Evolutionary conservation across 805 yeast genomes (phyloP).

Genomic region (Metschnikowia lochheadii): DNA sequence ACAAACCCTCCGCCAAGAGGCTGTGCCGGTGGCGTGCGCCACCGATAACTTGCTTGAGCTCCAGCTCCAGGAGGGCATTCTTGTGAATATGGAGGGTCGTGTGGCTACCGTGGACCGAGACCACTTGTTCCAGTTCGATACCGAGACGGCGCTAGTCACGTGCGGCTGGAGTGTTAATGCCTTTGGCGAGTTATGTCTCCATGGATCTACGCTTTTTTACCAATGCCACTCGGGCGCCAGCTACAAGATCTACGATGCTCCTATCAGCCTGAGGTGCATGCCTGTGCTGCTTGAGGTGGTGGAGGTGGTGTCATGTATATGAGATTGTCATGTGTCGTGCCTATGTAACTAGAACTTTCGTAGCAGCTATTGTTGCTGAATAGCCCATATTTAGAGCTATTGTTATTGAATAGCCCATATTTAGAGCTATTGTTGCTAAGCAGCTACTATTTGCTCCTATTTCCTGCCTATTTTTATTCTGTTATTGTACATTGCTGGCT

Average conservation of each 20-base stretch:
- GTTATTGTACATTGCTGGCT: no score
- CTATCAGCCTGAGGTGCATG: constrained; percentile 32
- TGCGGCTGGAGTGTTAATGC: constrained; percentile 35
- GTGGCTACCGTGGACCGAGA: constrained; percentile 37
- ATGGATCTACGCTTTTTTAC: constrained; percentile 21
- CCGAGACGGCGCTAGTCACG: background rate
- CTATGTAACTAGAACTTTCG: no score
- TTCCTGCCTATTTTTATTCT: no score
- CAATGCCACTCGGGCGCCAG: constrained; percentile 40
- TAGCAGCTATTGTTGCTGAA: no score
- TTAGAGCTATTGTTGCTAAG: no score
- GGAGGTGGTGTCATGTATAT: constrained; percentile 20
- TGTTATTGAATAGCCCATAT: no score
- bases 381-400: no score
- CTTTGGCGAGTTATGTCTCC: constrained; percentile 27
- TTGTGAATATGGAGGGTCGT: constrained; percentile 29
- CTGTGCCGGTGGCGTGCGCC: constrained; percentile 11
- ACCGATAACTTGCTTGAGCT: constrained; percentile 19
- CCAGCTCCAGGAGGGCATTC: constrained; percentile 27
- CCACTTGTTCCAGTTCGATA: constrained; percentile 40
- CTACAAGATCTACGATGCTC: constrained; percentile 34
- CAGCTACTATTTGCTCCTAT: no score
- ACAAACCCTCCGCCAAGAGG: background rate
- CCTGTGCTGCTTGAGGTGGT: constrained; percentile 37
- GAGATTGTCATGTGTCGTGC: no score